A percentile compares a stretch with the other conserved stretches of the same genome.
These are phyloP conservation scores for Sugiyamaella floridensis DNA, from an alignment of 805 yeast species.

Conservation along the genomic window DNA sequence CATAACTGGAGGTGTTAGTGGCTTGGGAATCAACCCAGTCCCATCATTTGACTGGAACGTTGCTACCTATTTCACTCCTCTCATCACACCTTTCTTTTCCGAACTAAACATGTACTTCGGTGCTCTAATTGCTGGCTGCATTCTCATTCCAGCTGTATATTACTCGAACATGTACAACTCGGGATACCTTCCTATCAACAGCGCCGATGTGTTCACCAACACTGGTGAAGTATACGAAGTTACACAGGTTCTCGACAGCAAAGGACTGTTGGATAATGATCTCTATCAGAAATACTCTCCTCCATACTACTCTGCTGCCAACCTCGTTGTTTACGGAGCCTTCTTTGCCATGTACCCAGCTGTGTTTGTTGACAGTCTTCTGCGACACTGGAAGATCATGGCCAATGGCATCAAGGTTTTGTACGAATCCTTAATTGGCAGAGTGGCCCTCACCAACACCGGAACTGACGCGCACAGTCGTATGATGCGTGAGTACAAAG, in stretches of 20 bases:
- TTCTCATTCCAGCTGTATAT: conserved; percentile 42
- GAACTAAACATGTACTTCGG: conserved; percentile 30
- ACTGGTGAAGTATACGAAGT: conserved; percentile 45
- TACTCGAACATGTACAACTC: conserved; percentile 45
- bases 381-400: conserved; percentile 8
- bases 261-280: conserved; percentile 39
- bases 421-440: neutral
- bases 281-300: conserved; percentile 56
- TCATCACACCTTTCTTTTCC: conserved; percentile 41
- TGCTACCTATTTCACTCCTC: conserved; percentile 33
- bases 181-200: conserved; percentile 52
- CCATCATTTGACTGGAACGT: conserved; percentile 42
- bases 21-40: conserved; percentile 41
- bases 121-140: conserved; percentile 38
- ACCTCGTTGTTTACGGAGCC: conserved; percentile 42
- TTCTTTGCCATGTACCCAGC: conserved; percentile 52
- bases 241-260: conserved; percentile 34
- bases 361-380: conserved; percentile 37
- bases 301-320: conserved; percentile 57
- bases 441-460: neutral
- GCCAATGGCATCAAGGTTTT: conserved; percentile 20
- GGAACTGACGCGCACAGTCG: conserved; percentile 16
- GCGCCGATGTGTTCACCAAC: conserved; percentile 46
- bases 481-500: conserved; percentile 49
- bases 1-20: conserved; percentile 44